Conservation (phyloP, 164 flowering plant species). For the Dillenia suffruticosa region DNA sequence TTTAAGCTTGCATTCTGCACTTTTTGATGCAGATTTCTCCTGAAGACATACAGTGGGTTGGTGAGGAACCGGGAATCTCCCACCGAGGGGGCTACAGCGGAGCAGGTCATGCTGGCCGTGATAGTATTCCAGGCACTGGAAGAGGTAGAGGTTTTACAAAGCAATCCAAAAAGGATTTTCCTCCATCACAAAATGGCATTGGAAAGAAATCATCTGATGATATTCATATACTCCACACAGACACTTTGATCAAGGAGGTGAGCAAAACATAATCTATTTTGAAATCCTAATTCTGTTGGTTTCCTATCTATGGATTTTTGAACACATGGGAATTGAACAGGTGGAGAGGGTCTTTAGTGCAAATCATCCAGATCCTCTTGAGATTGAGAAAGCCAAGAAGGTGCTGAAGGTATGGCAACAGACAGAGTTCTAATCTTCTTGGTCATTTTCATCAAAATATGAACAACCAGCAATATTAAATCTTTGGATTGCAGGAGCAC, state of each 20-base stretch:
- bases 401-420: conserved; percentile 54
- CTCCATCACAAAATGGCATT: conserved; percentile 66
- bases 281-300: not conserved
- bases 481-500: conserved; percentile 60
- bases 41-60: conserved; percentile 86
- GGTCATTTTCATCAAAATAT: not conserved
- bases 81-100: conserved; percentile 66
- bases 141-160: conserved; percentile 70
- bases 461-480: conserved; percentile 2
- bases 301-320: not conserved
- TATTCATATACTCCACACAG: conserved; percentile 87
- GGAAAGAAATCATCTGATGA: conserved; percentile 60
- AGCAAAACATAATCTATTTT: not conserved
- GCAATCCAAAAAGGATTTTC: conserved; percentile 55
- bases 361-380: conserved; percentile 61
- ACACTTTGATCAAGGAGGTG: conserved; percentile 87
- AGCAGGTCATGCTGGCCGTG: conserved; percentile 74
- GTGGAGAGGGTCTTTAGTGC: conserved; percentile 70
- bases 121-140: conserved; percentile 51
- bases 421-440: not conserved
- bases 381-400: conserved; percentile 81
- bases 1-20: too few relatives aligned
- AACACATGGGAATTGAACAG: conserved; percentile 25
- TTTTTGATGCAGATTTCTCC: conserved; percentile 61
- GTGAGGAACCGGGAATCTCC: conserved; percentile 63